phyloP scores from a whole-genome alignment of 345 rosid genomes.

The Moricandia arvensis region DNA sequence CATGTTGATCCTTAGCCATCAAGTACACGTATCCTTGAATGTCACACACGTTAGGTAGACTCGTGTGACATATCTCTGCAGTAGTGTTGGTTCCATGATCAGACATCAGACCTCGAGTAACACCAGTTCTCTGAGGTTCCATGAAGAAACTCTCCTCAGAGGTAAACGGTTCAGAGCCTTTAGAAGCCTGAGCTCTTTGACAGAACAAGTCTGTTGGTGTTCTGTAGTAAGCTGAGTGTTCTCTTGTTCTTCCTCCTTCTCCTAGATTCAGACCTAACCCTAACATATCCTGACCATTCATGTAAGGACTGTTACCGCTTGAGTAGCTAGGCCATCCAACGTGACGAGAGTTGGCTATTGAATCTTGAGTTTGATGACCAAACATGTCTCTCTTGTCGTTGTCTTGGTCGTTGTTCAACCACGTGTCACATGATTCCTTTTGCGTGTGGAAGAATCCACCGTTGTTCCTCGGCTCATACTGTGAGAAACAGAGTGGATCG shows the following conservation, averaged over 20 bases:
- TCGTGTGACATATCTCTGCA: slow-evolving; percentile 10
- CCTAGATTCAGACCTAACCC: not conserved
- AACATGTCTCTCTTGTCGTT: slow-evolving; percentile 22
- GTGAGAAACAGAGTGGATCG: slow-evolving; percentile 5
- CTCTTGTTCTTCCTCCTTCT: not conserved
- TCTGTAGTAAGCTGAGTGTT: slow-evolving; percentile 5
- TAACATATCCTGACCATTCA: slow-evolving; percentile 12
- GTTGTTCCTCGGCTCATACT: slow-evolving; percentile 7
- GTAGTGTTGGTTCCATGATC: slow-evolving; percentile 3
- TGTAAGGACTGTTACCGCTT: slow-evolving; percentile 11
- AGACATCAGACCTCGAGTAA: slow-evolving; percentile 8
- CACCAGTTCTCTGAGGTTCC: slow-evolving; percentile 18
- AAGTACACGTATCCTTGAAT: slow-evolving; percentile 44
- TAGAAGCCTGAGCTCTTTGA: slow-evolving; percentile 26
- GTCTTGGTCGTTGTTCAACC: slow-evolving; percentile 7
- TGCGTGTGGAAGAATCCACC: not conserved
- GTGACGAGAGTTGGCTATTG: slow-evolving; percentile 16
- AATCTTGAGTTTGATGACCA: slow-evolving; percentile 13
- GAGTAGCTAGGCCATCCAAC: slow-evolving; percentile 30
- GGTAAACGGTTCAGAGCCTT: slow-evolving; percentile 28
- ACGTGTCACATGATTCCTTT: slow-evolving; percentile 3
- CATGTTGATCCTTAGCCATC: slow-evolving; percentile 57
- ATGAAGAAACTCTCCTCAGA: slow-evolving; percentile 39
- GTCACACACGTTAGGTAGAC: slow-evolving; percentile 39
- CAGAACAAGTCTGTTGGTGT: slow-evolving; percentile 13